These are phyloP conservation scores for Poronia punctata DNA, from an alignment of 495 filamentous ascomycete genomes.

Conservation along the genomic window DNA sequence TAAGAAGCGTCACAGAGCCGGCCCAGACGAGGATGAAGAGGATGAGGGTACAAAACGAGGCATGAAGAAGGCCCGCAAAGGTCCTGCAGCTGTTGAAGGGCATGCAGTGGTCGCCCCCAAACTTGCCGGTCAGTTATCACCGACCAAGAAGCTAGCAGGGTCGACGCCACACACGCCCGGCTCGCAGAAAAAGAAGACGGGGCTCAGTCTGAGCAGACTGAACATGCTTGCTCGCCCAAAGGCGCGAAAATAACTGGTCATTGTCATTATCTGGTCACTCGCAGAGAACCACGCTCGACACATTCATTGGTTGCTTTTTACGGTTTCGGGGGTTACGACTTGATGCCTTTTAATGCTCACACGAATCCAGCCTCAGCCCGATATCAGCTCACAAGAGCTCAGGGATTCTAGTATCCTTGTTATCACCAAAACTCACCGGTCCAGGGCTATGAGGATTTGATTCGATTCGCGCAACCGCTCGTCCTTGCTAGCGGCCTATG, in stretches of 20 bases:
- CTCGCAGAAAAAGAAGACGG: constrained; percentile 39
- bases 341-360: not conserved
- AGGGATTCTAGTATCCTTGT: not conserved
- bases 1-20: constrained; percentile 61
- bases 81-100: constrained; percentile 41
- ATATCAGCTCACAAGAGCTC: not conserved
- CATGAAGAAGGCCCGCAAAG: constrained; percentile 37
- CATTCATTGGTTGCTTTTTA: too few relatives aligned
- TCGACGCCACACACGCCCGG: constrained; percentile 23
- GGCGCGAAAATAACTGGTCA: constrained; percentile 30
- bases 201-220: constrained; percentile 42
- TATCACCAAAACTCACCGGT: too few relatives aligned
- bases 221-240: constrained; percentile 50
- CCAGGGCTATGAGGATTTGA: too few relatives aligned
- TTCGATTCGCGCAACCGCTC: too few relatives aligned
- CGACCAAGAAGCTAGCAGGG: constrained; percentile 22
- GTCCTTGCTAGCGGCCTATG: too few relatives aligned
- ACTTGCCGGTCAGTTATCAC: constrained; percentile 16
- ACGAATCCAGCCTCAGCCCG: not conserved
- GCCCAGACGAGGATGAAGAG: constrained; percentile 43
- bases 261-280: too few relatives aligned
- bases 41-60: constrained; percentile 33
- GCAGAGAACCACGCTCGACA: too few relatives aligned
- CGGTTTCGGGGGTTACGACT: not conserved
- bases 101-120: constrained; percentile 37